Conservation (phyloP, 176 grass and related monocot genomes). For the Aegilops tauschii region DNA sequence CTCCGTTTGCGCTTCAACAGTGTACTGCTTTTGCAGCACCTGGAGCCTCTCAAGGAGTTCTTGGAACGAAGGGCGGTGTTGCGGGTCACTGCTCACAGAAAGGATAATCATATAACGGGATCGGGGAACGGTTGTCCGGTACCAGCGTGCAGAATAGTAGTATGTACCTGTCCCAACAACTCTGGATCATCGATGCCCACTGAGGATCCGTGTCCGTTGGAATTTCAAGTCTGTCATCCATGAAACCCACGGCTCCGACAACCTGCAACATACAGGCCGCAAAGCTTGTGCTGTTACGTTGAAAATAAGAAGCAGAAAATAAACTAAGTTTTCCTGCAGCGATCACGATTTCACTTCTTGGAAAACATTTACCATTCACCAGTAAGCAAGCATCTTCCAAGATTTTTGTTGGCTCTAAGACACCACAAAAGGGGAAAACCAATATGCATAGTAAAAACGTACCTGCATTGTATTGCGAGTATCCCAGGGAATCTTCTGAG, state of each 20-base stretch:
- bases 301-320: background rate
- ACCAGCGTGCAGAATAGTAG: background rate
- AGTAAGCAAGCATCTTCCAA: background rate
- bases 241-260: constrained; percentile 85
- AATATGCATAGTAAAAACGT: background rate
- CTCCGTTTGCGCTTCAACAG: constrained; percentile 43
- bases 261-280: constrained; percentile 40
- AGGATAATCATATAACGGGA: background rate
- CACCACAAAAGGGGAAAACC: background rate
- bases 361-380: background rate
- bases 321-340: background rate
- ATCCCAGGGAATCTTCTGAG: constrained; percentile 93
- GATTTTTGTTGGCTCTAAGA: background rate
- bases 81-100: constrained; percentile 58
- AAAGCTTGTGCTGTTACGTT: background rate
- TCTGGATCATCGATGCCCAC: constrained; percentile 75
- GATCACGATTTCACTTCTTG: background rate
- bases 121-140: background rate
- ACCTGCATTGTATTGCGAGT: constrained; percentile 92
- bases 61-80: constrained; percentile 60
- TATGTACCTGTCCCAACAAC: constrained; percentile 83
- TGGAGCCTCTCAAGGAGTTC: constrained; percentile 65
- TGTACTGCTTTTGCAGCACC: constrained; percentile 53
- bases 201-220: constrained; percentile 58
- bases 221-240: constrained; percentile 85